Conservation (phyloP, 106 monocot genomes). For the Gastrodia elata region DNA sequence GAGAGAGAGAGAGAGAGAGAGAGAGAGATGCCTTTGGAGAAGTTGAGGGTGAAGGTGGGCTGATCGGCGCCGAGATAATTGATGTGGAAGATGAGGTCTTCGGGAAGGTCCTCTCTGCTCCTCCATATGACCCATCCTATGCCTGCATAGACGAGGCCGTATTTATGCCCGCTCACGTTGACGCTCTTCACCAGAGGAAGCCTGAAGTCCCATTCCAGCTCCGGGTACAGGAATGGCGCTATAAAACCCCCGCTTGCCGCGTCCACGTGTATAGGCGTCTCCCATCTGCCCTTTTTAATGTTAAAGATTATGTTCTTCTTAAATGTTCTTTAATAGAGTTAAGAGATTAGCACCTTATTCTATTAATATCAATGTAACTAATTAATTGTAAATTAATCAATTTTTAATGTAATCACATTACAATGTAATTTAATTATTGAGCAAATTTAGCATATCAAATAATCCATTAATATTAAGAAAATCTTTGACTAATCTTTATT, state of each 20-base stretch:
- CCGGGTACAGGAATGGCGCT: slow-evolving; percentile 85
- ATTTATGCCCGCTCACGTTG: slow-evolving; percentile 96
- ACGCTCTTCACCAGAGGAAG: slow-evolving; percentile 88
- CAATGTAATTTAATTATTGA: too few relatives aligned
- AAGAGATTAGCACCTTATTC: too few relatives aligned
- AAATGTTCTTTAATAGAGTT: too few relatives aligned
- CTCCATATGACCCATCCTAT: slow-evolving; percentile 91
- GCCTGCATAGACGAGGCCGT: slow-evolving; percentile 84
- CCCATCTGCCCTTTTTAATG: too few relatives aligned
- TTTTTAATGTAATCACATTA: too few relatives aligned
- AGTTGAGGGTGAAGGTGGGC: slow-evolving; percentile 96
- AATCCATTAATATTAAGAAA: too few relatives aligned
- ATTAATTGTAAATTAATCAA: too few relatives aligned
- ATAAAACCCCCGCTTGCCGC: slow-evolving; percentile 94
- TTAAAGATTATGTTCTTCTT: too few relatives aligned
- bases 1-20: too few relatives aligned
- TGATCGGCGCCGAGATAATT: slow-evolving; percentile 89
- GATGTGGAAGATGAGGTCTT: slow-evolving; percentile 93
- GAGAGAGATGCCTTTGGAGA: slow-evolving; percentile 72
- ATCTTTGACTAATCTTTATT: too few relatives aligned
- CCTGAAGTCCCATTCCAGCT: slow-evolving; percentile 91
- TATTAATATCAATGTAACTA: too few relatives aligned
- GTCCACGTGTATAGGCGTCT: slow-evolving; percentile 83
- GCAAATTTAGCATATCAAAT: too few relatives aligned
- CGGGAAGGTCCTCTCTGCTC: slow-evolving; percentile 85